phyloP scores from a whole-genome alignment of 2,329 filamentous ascomycete genomes.

The Elsinoe necatrix region DNA sequence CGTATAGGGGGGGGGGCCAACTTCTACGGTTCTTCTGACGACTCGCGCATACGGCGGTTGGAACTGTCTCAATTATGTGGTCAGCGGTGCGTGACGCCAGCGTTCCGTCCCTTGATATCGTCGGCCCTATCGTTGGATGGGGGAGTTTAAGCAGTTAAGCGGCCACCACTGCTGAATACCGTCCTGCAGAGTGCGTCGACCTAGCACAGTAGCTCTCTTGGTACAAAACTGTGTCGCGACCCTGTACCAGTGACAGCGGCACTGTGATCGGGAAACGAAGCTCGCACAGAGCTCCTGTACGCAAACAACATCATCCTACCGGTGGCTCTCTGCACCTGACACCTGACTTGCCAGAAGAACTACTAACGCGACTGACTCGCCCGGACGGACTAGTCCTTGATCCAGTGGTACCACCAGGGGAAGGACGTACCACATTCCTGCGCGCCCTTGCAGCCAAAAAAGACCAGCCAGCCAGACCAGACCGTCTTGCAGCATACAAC shows the following conservation, averaged over 20 bases:
- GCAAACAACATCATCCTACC: background rate
- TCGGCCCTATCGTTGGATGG: constrained; percentile 5
- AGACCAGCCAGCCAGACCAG: background rate
- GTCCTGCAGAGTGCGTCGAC: background rate
- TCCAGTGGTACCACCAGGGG: constrained; percentile 4
- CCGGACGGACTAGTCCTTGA: background rate
- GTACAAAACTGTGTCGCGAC: background rate
- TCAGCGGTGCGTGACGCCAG: constrained; percentile 11
- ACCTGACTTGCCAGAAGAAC: background rate
- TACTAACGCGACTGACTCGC: constrained; percentile 4
- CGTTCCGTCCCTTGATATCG: constrained; percentile 10
- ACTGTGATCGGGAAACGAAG: background rate
- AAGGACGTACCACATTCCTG: constrained; percentile 13
- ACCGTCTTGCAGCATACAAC: constrained; percentile 4
- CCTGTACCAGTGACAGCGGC: background rate
- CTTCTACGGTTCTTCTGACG: constrained; percentile 11
- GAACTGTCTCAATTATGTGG: constrained; percentile 5
- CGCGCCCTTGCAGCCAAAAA: constrained; percentile 10
- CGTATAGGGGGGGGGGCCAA: constrained; percentile 9
- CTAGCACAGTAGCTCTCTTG: background rate
- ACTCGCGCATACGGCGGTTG: constrained; percentile 12
- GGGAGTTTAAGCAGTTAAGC: constrained; percentile 11
- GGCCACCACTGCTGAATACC: constrained; percentile 2
- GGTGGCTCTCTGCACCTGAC: background rate
- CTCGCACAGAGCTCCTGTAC: background rate